Conservation (phyloP, 2,329 filamentous ascomycete species). For the Aspergillus ochraceoroseus region DNA sequence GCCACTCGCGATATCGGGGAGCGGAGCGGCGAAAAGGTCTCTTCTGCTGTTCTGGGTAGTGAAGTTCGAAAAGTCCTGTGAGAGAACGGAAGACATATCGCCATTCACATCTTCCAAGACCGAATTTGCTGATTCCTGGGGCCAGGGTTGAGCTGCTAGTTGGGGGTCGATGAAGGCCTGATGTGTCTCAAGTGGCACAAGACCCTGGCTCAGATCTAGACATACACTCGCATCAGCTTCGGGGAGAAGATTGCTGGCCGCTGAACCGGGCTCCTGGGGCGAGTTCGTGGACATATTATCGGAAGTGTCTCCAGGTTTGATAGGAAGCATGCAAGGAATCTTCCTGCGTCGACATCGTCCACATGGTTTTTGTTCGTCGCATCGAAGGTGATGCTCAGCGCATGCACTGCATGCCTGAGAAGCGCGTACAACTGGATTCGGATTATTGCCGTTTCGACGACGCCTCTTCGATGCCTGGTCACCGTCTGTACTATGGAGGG, state of each 20-base stretch:
- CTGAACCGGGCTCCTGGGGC: too few species aligned
- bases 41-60: too few species aligned
- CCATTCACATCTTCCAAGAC: too few species aligned
- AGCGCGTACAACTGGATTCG: conserved; percentile 17
- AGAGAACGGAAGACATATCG: too few species aligned
- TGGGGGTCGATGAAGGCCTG: not conserved
- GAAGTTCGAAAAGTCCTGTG: too few species aligned
- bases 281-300: too few species aligned
- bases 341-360: conserved; percentile 26
- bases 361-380: conserved; percentile 32
- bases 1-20: not conserved
- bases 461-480: not conserved
- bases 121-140: not conserved
- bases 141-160: not conserved
- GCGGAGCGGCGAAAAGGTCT: too few species aligned
- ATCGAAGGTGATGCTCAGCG: conserved; percentile 30
- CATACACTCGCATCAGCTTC: too few species aligned
- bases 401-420: conserved; percentile 28
- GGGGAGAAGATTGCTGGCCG: too few species aligned
- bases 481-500: conserved; percentile 2
- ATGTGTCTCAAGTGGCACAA: too few species aligned
- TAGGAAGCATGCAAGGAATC: conserved; percentile 12
- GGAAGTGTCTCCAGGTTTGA: not conserved
- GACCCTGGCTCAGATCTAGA: too few species aligned
- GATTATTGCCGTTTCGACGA: conserved; percentile 6